phyloP scores from a whole-genome alignment of 192 early-diverging fungal species.

The Borealophlyctis nickersoniae region DNA sequence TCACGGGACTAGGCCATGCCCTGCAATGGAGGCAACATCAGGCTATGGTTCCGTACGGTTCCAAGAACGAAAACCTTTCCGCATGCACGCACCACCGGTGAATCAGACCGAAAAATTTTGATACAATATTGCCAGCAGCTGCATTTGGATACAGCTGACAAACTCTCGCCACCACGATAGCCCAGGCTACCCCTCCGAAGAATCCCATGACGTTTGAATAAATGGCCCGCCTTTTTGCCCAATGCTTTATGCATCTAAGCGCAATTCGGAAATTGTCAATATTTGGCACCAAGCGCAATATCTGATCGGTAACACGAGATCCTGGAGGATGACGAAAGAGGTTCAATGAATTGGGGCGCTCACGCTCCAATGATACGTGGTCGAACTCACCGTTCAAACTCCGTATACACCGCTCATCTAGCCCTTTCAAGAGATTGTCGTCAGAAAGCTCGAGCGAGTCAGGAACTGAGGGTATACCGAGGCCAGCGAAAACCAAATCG shows the following conservation, averaged over 20 bases:
- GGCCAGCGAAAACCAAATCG: conserved; percentile 87
- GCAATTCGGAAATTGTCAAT: conserved; percentile 85
- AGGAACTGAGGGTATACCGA: conserved; percentile 67
- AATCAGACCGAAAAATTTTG: conserved; percentile 86
- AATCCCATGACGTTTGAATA: conserved; percentile 98
- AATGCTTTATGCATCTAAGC: conserved; percentile 89
- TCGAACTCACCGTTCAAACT: conserved; percentile 76
- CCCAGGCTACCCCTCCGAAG: conserved; percentile 98
- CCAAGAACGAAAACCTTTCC: conserved; percentile 16
- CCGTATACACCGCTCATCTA: conserved; percentile 85
- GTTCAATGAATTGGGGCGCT: background rate
- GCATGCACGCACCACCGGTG: conserved; percentile 61
- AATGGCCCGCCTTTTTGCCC: conserved; percentile 90
- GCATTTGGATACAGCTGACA: conserved; percentile 97
- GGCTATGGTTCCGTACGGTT: too few species aligned
- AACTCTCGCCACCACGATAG: conserved; percentile 91
- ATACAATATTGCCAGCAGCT: conserved; percentile 79
- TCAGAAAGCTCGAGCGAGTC: conserved; percentile 84
- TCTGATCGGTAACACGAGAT: conserved; percentile 96
- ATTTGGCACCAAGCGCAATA: conserved; percentile 89
- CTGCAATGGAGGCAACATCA: too few species aligned
- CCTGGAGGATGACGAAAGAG: too few species aligned
- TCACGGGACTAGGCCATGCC: conserved; percentile 90
- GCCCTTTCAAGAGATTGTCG: conserved; percentile 76
- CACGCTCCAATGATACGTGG: background rate